These are phyloP conservation scores for Podospora tetraspora DNA, from an alignment of 495 filamentous ascomycete genomes.

Conservation along the genomic window DNA sequence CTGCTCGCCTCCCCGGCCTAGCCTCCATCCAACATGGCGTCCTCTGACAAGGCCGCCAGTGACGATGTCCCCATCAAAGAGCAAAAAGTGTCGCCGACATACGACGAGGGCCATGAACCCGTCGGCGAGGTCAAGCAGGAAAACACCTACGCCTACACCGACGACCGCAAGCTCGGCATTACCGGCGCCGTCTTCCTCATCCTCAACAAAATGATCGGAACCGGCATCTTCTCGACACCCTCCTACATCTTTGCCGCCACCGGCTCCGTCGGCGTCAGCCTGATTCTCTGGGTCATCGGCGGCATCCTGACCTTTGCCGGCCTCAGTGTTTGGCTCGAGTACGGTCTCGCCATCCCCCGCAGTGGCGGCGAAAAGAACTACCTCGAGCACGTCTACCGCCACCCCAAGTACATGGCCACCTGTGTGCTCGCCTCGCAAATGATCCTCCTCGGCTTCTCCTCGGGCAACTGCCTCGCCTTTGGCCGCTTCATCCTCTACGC, in stretches of 20 bases:
- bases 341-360: conserved; percentile 50
- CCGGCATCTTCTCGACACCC: conserved; percentile 51
- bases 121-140: conserved; percentile 26
- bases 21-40: conserved; percentile 11
- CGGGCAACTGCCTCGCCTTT: conserved; percentile 62
- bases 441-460: conserved; percentile 47
- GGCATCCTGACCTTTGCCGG: conserved; percentile 32
- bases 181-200: conserved; percentile 50
- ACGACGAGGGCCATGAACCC: conserved; percentile 9
- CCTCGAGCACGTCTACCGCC: conserved; percentile 58
- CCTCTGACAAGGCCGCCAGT: conserved; percentile 16
- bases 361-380: conserved; percentile 54
- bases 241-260: conserved; percentile 45
- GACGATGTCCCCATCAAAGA: conserved; percentile 15
- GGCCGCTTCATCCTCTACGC: conserved; percentile 63
- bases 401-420: conserved; percentile 56
- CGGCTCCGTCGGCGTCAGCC: conserved; percentile 30
- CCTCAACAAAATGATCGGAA: conserved; percentile 54
- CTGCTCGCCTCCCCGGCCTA: background rate
- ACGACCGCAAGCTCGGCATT: conserved; percentile 47
- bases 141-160: conserved; percentile 44
- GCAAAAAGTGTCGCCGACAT: background rate
- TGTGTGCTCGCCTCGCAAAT: conserved; percentile 57
- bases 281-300: conserved; percentile 32
- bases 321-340: conserved; percentile 26